Percentiles rank a stretch among this genome's conserved stretches.
Conservation (phyloP, 2,329 filamentous ascomycete species). For the Mycosphaerella sp. region DNA sequence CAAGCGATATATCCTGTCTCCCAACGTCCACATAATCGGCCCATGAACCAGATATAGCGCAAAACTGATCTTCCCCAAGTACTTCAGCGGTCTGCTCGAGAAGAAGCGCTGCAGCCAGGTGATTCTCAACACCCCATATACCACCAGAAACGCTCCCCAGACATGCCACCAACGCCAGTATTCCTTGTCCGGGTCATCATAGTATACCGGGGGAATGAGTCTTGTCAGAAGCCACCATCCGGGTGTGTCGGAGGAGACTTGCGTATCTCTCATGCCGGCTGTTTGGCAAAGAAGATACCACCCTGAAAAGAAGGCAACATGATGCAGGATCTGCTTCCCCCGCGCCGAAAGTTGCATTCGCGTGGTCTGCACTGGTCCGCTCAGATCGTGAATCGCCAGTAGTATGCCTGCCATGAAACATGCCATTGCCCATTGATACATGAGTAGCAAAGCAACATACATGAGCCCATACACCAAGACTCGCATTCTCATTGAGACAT, state of each 20-base stretch:
- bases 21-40: conserved; percentile 49
- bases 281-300: conserved; percentile 21
- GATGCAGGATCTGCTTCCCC: conserved; percentile 5
- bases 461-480: conserved; percentile 8
- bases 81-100: conserved; percentile 47
- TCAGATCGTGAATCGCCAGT: conserved; percentile 16
- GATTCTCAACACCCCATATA: conserved; percentile 47
- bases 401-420: conserved; percentile 19
- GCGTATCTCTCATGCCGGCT: conserved; percentile 12
- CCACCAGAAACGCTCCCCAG: conserved; percentile 49
- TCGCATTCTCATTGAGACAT: conserved; percentile 7
- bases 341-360: conserved; percentile 1
- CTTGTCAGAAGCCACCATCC: conserved; percentile 53
- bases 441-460: conserved; percentile 9
- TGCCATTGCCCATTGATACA: conserved; percentile 19
- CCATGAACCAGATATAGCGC: conserved; percentile 58
- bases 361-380: conserved; percentile 1
- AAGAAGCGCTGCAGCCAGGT: conserved; percentile 46
- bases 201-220: conserved; percentile 35
- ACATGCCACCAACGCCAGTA: conserved; percentile 53
- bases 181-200: conserved; percentile 15
- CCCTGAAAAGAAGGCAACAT: conserved; percentile 13
- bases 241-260: conserved; percentile 44
- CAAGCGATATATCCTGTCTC: conserved; percentile 50
- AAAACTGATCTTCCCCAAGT: conserved; percentile 56